These are phyloP conservation scores for Lactifluus piperatus DNA, from an alignment of 768 basidiomycete species.

Conservation along the genomic window DNA sequence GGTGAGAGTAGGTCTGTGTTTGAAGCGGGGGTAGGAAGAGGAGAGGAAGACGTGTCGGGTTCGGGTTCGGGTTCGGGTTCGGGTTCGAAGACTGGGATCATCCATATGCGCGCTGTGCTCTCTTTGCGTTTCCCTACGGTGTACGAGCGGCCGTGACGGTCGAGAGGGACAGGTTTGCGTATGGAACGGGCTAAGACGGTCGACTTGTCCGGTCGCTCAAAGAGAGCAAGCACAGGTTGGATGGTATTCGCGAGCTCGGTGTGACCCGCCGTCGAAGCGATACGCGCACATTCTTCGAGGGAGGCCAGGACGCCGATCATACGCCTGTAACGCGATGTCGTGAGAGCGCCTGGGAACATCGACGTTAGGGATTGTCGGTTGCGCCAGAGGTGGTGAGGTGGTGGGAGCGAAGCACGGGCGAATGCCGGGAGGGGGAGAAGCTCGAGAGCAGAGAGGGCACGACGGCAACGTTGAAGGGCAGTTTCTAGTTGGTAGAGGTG, in stretches of 20 bases:
- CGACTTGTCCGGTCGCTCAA: conserved; percentile 54
- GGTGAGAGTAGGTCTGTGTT: conserved; percentile 7
- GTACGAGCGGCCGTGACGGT: conserved; percentile 77
- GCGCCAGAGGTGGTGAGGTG: conserved; percentile 62
- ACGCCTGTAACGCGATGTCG: conserved; percentile 61
- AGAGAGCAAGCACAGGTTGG: conserved; percentile 45
- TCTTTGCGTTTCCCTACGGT: conserved; percentile 85
- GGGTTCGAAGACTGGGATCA: conserved; percentile 66
- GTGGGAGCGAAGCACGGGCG: conserved; percentile 48
- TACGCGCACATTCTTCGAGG: conserved; percentile 51
- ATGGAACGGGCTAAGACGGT: conserved; percentile 38
- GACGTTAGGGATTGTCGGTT: conserved; percentile 47
- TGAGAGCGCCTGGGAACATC: conserved; percentile 51
- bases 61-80: conserved; percentile 32
- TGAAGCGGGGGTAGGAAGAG: neutral
- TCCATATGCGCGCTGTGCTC: conserved; percentile 87
- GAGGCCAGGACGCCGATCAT: conserved; percentile 54
- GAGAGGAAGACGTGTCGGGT: neutral
- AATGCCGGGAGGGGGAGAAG: conserved; percentile 75
- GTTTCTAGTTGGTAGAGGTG: conserved; percentile 56
- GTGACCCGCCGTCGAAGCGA: conserved; percentile 51
- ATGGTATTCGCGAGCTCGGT: conserved; percentile 45
- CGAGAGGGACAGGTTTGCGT: conserved; percentile 53
- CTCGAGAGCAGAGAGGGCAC: conserved; percentile 50
- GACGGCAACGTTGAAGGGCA: conserved; percentile 49